Evolutionary conservation across 148 eudicot species (phyloP), one percentile per base, ranked within the genome.

Genomic region (Chenopodium formosanum): DNA sequence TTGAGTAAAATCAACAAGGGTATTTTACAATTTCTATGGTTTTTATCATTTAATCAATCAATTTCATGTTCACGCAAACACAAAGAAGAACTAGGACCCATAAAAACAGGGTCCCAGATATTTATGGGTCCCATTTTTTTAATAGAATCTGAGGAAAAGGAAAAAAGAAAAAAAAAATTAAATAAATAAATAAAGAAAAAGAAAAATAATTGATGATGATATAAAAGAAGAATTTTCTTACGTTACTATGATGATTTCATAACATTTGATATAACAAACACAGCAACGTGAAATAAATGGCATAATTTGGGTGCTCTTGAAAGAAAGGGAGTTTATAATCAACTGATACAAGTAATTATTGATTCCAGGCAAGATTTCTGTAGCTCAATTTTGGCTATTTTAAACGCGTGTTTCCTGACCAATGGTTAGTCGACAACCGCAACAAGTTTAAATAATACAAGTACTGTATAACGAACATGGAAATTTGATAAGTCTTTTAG

Each of bases 401-500:
- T 2, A 78, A 83, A 79, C 86, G 79, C 79, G 80, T 56, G 58
- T n/a, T 29, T 32, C 19, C 25, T 63, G 65, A 29, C 65, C 29
- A 23, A 78, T 29, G 66, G 25, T 79, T 79, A 23, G 53, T 76
- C 72, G 37, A 79, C 63, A 67, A 9, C 44, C 1, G 44, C 7
- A 7, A 40, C 44, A 40, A 40, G 44, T 40, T 40, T 40, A 40
- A 40, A 40, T 34, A 34, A 34, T 40, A 32, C 32, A 7, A 27
- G 29, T 47, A 64, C 40, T n/a, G 60, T 63, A 76, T 20, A 50
- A 62, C 25, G 50, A 70, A 4, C 47, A 82, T 9, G 25, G 40
- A 46, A 63, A 5, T 23, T 46, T 73, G 46, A 46, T 27, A 80
- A 60, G 71, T n/a, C 47, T 47, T 37, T 80, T 60, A 20, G 69